phyloP scores from a whole-genome alignment of 2,329 filamentous ascomycete species.

The Botrytis paeoniae region DNA sequence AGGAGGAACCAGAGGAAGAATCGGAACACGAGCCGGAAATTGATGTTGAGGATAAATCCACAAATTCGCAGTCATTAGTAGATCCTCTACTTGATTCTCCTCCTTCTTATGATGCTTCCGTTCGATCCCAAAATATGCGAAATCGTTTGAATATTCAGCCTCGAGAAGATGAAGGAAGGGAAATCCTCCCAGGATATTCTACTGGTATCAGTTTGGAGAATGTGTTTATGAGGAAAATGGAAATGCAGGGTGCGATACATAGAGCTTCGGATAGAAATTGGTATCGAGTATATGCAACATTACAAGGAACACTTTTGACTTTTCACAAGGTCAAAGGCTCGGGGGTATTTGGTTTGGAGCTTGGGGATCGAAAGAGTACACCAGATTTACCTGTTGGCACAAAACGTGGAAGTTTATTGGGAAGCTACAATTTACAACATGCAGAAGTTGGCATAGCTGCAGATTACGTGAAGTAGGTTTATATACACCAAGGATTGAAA shows the following conservation, averaged over 20 bases:
- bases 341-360: conserved; percentile 48
- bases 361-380: conserved; percentile 48
- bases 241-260: conserved; percentile 63
- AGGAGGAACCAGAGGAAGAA: conserved; percentile 11
- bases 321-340: conserved; percentile 62
- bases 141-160: conserved; percentile 37
- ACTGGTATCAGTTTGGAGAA: conserved; percentile 54
- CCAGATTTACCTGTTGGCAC: conserved; percentile 52
- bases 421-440: conserved; percentile 69
- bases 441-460: conserved; percentile 72
- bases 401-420: conserved; percentile 55
- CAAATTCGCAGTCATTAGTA: neutral
- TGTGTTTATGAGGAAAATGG: conserved; percentile 61
- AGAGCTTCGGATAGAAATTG: conserved; percentile 61
- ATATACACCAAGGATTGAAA: neutral
- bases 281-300: conserved; percentile 59
- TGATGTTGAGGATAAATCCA: conserved; percentile 2
- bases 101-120: conserved; percentile 28
- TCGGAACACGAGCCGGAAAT: neutral
- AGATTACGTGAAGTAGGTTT: conserved; percentile 66
- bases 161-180: conserved; percentile 42
- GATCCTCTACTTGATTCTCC: conserved; percentile 22
- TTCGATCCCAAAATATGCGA: conserved; percentile 23
- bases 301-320: conserved; percentile 66
- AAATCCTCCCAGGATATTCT: conserved; percentile 55